Percentiles rank a stretch among this genome's conserved stretches.
phyloP scores from a whole-genome alignment of 2,329 filamentous ascomycete species.

The Plectosphaerella sp. region DNA sequence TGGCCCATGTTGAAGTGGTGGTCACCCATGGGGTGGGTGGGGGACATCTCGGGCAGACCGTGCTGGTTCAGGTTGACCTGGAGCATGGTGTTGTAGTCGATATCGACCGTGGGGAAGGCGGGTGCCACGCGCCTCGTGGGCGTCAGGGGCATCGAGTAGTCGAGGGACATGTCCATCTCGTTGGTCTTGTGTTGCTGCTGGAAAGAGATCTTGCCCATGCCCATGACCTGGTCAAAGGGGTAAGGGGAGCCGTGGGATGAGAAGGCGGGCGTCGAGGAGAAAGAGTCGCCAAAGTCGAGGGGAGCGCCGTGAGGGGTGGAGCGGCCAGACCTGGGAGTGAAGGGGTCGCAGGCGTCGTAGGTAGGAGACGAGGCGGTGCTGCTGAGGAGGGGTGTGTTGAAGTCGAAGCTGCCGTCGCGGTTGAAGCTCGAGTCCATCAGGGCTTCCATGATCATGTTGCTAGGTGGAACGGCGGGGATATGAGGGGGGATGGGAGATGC shows the following conservation, averaged over 20 bases:
- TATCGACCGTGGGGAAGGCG: conserved; percentile 17
- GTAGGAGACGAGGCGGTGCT: conserved; percentile 25
- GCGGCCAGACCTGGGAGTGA: conserved; percentile 38
- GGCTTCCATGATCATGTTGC: conserved; percentile 8
- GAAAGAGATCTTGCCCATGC: background rate
- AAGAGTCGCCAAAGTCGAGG: conserved; percentile 32
- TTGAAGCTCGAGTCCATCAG: conserved; percentile 10
- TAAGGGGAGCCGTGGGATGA: conserved; percentile 15
- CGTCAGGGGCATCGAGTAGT: conserved; percentile 6
- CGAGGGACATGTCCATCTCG: conserved; percentile 1
- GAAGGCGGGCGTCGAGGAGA: conserved; percentile 18
- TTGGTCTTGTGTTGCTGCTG: background rate
- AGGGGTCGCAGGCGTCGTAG: conserved; percentile 39
- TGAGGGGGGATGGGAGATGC: background rate
- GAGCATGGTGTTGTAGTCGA: conserved; percentile 33
- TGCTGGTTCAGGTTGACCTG: conserved; percentile 17
- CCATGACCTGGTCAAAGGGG: conserved; percentile 17
- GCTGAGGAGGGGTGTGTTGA: conserved; percentile 9
- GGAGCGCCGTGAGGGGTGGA: conserved; percentile 34
- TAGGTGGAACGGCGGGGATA: background rate
- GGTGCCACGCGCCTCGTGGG: conserved; percentile 9
- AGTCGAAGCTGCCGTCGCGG: conserved; percentile 10
- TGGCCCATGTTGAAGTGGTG: conserved; percentile 8
- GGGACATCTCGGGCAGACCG: conserved; percentile 11
- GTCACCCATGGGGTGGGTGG: conserved; percentile 1